phyloP scores from a whole-genome alignment of 106 monocot species.

The Dendrobium chrysotoxum region DNA sequence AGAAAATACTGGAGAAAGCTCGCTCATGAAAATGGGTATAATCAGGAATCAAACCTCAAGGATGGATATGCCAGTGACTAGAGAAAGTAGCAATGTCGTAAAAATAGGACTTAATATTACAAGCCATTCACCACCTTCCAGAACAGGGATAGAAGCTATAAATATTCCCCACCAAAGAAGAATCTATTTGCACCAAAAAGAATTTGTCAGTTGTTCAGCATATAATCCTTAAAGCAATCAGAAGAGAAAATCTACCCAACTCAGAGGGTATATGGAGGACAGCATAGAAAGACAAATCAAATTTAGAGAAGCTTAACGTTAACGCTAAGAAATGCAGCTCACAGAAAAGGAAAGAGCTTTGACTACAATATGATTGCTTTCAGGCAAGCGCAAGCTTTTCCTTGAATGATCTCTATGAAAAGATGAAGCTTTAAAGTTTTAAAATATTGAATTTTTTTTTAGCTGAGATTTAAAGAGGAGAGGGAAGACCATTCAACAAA shows the following conservation, averaged over 20 bases:
- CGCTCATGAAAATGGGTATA: neutral
- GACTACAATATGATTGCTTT: no score
- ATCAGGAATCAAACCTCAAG: slow-evolving; percentile 56
- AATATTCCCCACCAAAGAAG: slow-evolving; percentile 98
- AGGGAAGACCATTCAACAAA: no score
- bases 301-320: neutral
- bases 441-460: no score
- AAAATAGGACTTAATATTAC: slow-evolving; percentile 74
- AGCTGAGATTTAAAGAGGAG: no score
- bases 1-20: neutral
- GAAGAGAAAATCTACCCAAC: neutral
- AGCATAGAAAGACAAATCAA: neutral
- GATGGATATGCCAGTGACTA: slow-evolving; percentile 85
- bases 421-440: no score
- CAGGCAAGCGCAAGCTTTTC: no score
- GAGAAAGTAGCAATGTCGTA: slow-evolving; percentile 72
- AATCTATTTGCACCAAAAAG: slow-evolving; percentile 34
- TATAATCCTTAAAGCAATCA: neutral
- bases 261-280: neutral
- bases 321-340: no score
- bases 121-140: slow-evolving; percentile 72
- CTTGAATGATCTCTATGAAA: no score
- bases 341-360: no score
- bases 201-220: neutral
- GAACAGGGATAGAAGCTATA: slow-evolving; percentile 83